Conservation (phyloP, 805 yeast species). For the Cyberlindnera maclurae region DNA sequence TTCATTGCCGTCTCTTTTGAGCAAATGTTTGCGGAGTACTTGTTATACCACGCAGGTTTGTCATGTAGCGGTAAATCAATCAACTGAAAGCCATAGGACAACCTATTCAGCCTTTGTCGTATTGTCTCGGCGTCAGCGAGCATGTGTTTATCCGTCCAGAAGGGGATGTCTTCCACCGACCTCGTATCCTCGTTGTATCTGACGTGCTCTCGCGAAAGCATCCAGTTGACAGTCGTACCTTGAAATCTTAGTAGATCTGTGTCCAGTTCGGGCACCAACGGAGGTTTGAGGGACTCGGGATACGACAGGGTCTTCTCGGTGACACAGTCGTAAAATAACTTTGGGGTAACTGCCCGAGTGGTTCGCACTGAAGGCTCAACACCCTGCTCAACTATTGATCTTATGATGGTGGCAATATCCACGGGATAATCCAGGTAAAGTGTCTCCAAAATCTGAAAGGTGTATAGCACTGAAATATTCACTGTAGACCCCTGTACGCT, state of each 20-base stretch:
- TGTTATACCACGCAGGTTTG: slow-evolving; percentile 38
- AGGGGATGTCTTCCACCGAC: slow-evolving; percentile 19
- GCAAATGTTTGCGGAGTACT: slow-evolving; percentile 41
- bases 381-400: slow-evolving; percentile 2
- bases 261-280: slow-evolving; percentile 36
- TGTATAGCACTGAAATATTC: slow-evolving; percentile 4
- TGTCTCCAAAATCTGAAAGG: slow-evolving; percentile 7
- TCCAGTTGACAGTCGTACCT: slow-evolving; percentile 48
- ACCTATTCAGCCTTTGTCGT: slow-evolving; percentile 28
- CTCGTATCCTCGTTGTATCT: slow-evolving; percentile 25
- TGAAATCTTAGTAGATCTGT: slow-evolving; percentile 44
- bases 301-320: slow-evolving; percentile 35
- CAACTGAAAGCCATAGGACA: slow-evolving; percentile 49
- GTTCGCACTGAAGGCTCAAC: background rate
- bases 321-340: slow-evolving; percentile 42
- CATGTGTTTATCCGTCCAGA: slow-evolving; percentile 14
- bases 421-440: slow-evolving; percentile 4
- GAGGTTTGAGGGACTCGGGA: slow-evolving; percentile 6
- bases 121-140: slow-evolving; percentile 20
- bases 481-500: background rate
- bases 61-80: slow-evolving; percentile 10
- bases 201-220: slow-evolving; percentile 44
- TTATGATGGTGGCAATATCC: slow-evolving; percentile 1
- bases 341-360: slow-evolving; percentile 21
- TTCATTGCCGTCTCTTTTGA: slow-evolving; percentile 26